Conservation (phyloP, 306 rosid species). For the Casuarina glauca region DNA sequence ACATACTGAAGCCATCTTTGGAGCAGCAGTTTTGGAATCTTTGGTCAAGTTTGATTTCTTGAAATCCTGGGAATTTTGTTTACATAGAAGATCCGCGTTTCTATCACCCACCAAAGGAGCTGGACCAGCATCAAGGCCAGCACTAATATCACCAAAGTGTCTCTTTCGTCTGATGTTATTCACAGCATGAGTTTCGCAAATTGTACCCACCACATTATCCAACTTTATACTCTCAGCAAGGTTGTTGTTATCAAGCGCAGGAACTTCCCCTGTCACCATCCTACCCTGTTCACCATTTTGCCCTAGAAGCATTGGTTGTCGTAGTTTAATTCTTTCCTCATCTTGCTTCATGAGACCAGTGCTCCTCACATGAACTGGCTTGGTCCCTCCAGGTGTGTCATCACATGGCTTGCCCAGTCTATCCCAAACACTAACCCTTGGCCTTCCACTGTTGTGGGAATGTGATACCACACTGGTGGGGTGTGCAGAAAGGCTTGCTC, state of each 20-base stretch:
- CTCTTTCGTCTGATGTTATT: slow-evolving; percentile 26
- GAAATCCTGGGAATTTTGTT: slow-evolving; percentile 10
- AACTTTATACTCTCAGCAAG: slow-evolving; percentile 1
- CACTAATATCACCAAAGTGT: slow-evolving; percentile 26
- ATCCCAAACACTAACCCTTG: slow-evolving; percentile 33
- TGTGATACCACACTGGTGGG: not conserved
- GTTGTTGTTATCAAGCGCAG: not conserved
- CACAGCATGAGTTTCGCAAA: slow-evolving; percentile 10
- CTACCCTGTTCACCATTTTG: not conserved
- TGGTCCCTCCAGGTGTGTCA: not conserved
- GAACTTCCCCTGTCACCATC: not conserved
- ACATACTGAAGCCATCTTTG: slow-evolving; percentile 12
- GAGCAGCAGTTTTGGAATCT: slow-evolving; percentile 3
- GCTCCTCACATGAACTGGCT: not conserved
- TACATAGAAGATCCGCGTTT: not conserved
- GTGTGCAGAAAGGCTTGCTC: slow-evolving; percentile 2
- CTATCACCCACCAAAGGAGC: slow-evolving; percentile 16
- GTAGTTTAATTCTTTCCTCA: not conserved
- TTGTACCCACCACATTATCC: slow-evolving; percentile 2
- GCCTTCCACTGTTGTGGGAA: not conserved
- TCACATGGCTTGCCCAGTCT: slow-evolving; percentile 30
- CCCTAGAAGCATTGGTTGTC: not conserved
- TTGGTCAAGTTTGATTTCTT: slow-evolving; percentile 22
- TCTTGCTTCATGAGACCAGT: slow-evolving; percentile 3
- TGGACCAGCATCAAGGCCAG: slow-evolving; percentile 12